Percentiles rank a stretch among this genome's conserved stretches.
Conservation (phyloP, 2,329 filamentous ascomycete genomes). For the Geosmithia morbida region DNA sequence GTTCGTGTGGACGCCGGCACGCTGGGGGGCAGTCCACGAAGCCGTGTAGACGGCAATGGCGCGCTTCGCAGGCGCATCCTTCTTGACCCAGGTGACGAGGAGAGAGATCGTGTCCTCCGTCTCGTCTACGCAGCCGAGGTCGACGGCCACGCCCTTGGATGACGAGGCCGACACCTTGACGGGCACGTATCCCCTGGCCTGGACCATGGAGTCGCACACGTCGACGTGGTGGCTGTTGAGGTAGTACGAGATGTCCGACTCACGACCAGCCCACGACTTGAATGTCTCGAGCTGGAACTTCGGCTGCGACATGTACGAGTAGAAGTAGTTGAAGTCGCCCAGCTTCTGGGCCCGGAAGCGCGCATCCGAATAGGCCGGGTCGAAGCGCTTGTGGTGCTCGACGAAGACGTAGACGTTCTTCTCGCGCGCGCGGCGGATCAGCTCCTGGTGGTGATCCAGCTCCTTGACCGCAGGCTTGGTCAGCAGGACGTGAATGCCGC, state of each 20-base stretch:
- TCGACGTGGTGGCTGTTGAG: conserved; percentile 92
- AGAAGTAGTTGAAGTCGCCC: conserved; percentile 97
- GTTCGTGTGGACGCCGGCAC: conserved; percentile 88
- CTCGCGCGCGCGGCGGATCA: conserved; percentile 58
- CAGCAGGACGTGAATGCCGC: conserved; percentile 77
- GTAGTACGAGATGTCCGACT: conserved; percentile 92
- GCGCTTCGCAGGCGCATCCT: conserved; percentile 49
- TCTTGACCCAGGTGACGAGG: conserved; percentile 76
- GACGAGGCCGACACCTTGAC: conserved; percentile 66
- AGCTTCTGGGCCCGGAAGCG: conserved; percentile 60
- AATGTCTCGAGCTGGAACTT: conserved; percentile 89
- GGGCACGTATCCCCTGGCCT: conserved; percentile 55
- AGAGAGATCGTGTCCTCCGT: conserved; percentile 93
- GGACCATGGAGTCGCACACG: conserved; percentile 84
- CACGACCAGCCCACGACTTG: conserved; percentile 83
- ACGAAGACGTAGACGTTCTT: conserved; percentile 80
- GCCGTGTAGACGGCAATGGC: conserved; percentile 88
- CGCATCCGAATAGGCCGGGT: conserved; percentile 85
- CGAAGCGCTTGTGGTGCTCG: conserved; percentile 94
- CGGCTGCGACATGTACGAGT: conserved; percentile 89
- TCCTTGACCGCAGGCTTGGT: conserved; percentile 89
- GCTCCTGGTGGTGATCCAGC: conserved; percentile 62
- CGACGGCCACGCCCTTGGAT: conserved; percentile 64
- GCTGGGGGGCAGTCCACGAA: conserved; percentile 87
- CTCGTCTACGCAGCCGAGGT: conserved; percentile 60